Evolutionary conservation across 164 flowering plant species (phyloP), one percentile per base, ranked within the genome.

Genomic region (Magnolia sinica): DNA sequence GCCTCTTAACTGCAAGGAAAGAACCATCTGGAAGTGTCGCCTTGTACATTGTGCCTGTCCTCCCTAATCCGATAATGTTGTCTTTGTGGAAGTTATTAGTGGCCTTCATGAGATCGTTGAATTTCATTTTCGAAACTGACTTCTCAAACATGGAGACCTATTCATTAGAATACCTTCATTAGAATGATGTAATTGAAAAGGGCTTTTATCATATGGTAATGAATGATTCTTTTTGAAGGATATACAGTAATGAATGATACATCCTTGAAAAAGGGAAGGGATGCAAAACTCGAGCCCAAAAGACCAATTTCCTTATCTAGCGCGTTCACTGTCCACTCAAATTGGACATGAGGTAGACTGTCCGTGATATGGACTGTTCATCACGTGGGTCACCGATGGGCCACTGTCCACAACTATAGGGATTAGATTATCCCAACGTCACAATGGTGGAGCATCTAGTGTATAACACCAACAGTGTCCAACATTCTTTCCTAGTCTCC

Each of bases 141-240:
- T 64, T 73, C 70, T 73, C 76, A 49, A 80, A 80, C 79, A 76
- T 61, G 37, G 82, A 91, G 69, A 91, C 89, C 95, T 93, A 88
- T 19, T 77, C 64, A 76, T 27, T 31, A 50, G 18, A 78, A 77
- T 11, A 51, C 5, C 10, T 63, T 63, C 73, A 16, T 70, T 7
- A 19, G 52, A 3, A 37, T 5, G 45, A 5, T 49, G 24, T 37
- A 70, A 70, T 14, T 67, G 49, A 27, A 67, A 67, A 37, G 2
- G 45, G 7, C 45, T 37, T 37, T 37, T 16, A 55, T 55, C 1
- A 55, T 16, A 55, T 55, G 11, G 61, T 16, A 55, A 55, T 55
- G 13, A 55, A 37, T 37, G 45, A 37, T 37, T 37, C 45, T 37
- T 37, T 37, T 37, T 37, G 45, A 37, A 37, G 45, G 45, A 37